A percentile compares a stretch with the other conserved stretches of the same genome.
Evolutionary conservation across 306 rosid genomes (phyloP).

Genomic region (peach (Prunus persica)): Prunus_persica_NCBIv2 NC_034009.1:35590501-35591000

Average conservation of each 20-base stretch:
- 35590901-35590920: neutral
- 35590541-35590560: slow-evolving; percentile 4
- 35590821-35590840: neutral
- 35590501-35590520: neutral
- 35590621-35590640: slow-evolving; percentile 2
- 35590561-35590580: neutral
- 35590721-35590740: neutral
- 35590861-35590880: neutral
- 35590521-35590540: slow-evolving; percentile 12
- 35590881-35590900: neutral
- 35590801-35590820: neutral
- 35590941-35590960: too few species aligned
- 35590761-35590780: neutral
- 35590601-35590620: neutral
- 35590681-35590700: neutral
- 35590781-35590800: neutral
- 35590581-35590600: slow-evolving; percentile 3
- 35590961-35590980: too few species aligned
- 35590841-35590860: neutral
- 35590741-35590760: neutral
- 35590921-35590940: too few species aligned
- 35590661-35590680: neutral
- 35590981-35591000: too few species aligned
- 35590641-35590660: too few species aligned
- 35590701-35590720: neutral